Percentiles rank a stretch among this genome's conserved stretches.
phyloP scores from a whole-genome alignment of 2,329 filamentous ascomycete species.

The Corinectria fuckeliana region DNA sequence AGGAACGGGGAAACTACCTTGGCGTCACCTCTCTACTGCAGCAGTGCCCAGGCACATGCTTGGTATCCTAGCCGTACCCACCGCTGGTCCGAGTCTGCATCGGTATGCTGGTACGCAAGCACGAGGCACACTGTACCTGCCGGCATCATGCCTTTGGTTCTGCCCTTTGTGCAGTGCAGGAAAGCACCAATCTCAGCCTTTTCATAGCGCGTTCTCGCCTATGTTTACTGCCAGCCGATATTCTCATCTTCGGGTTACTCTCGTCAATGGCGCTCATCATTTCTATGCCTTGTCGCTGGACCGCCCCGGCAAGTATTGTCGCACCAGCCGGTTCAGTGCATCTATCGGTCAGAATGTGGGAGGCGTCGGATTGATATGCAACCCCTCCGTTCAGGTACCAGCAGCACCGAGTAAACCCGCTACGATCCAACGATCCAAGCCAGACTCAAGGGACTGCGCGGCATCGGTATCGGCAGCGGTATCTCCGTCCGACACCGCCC shows the following conservation, averaged over 20 bases:
- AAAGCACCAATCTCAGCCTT: background rate
- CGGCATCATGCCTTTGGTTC: too few relatives aligned
- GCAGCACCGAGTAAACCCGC: slow-evolving; percentile 22
- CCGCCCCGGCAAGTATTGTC: background rate
- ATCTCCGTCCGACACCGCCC: slow-evolving; percentile 37
- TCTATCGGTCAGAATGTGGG: slow-evolving; percentile 19
- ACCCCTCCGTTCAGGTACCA: slow-evolving; percentile 27
- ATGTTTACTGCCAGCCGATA: background rate
- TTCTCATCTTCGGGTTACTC: background rate
- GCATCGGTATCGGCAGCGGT: slow-evolving; percentile 31
- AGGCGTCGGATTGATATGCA: slow-evolving; percentile 31
- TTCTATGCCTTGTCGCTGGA: background rate
- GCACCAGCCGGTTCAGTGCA: slow-evolving; percentile 17
- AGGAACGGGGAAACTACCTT: slow-evolving; percentile 17
- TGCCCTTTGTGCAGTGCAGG: background rate
- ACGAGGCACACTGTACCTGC: slow-evolving; percentile 1
- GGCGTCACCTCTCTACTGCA: slow-evolving; percentile 29
- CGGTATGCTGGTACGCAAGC: slow-evolving; percentile 7
- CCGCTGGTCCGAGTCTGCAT: slow-evolving; percentile 18
- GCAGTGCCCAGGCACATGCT: slow-evolving; percentile 14
- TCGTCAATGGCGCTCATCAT: slow-evolving; percentile 16
- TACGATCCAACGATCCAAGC: slow-evolving; percentile 23
- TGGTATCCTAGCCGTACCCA: slow-evolving; percentile 36
- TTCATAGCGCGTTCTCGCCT: slow-evolving; percentile 12
- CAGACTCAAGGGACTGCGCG: slow-evolving; percentile 20